These are phyloP conservation scores for Cyberlindnera veronae DNA, from an alignment of 805 yeast species.

Conservation along the genomic window DNA sequence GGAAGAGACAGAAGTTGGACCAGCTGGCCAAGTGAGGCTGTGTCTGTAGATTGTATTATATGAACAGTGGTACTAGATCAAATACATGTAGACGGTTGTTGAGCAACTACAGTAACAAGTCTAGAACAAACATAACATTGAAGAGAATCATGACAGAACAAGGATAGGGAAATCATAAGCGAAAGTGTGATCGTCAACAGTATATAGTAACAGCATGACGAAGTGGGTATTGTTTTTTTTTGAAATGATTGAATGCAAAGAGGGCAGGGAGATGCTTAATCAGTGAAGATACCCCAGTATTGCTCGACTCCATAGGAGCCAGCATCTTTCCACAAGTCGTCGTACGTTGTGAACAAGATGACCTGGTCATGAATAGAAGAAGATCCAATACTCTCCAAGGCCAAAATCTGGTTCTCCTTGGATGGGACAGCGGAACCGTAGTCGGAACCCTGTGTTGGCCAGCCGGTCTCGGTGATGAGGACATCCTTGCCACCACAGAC, in stretches of 20 bases:
- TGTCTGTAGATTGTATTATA: too few relatives aligned
- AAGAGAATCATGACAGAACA: neutral
- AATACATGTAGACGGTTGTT: neutral
- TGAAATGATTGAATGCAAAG: neutral
- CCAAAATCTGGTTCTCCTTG: conserved; percentile 45
- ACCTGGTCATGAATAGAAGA: conserved; percentile 44
- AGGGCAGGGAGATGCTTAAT: neutral
- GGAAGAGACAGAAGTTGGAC: conserved; percentile 33
- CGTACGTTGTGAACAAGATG: conserved; percentile 56
- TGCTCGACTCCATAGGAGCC: conserved; percentile 58
- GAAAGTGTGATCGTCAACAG: neutral
- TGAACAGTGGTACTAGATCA: neutral
- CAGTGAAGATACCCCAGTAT: conserved; percentile 39
- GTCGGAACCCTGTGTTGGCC: conserved; percentile 62
- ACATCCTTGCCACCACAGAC: conserved; percentile 45
- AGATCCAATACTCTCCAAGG: conserved; percentile 45
- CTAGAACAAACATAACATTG: neutral
- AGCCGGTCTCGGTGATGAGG: conserved; percentile 62
- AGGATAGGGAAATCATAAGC: conserved; percentile 5
- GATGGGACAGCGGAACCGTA: conserved; percentile 58
- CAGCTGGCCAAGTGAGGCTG: neutral
- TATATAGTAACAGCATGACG: neutral
- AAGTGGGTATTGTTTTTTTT: neutral
- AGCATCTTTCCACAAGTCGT: conserved; percentile 60
- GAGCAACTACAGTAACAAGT: too few relatives aligned